These are phyloP conservation scores for Claviceps sp. DNA, from an alignment of 2,329 filamentous ascomycete genomes.

Conservation along the genomic window DNA sequence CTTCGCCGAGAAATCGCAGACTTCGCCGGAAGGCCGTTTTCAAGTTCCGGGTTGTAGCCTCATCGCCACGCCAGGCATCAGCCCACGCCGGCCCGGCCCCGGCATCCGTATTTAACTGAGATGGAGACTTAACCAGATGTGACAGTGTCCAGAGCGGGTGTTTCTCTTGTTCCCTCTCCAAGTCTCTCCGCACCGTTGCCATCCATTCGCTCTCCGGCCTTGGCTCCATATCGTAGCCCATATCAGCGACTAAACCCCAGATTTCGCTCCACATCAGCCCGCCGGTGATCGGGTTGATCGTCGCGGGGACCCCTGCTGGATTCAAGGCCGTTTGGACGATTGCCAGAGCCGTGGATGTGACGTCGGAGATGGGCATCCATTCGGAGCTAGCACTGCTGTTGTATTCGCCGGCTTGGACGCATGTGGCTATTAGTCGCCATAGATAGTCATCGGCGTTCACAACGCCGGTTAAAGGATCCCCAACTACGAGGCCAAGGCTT, in stretches of 20 bases:
- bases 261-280: slow-evolving; percentile 4
- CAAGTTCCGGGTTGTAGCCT: background rate
- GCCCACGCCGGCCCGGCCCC: slow-evolving; percentile 7
- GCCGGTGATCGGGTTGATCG: background rate
- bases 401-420: slow-evolving; percentile 8
- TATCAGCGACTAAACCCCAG: slow-evolving; percentile 2
- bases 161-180: background rate
- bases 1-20: background rate
- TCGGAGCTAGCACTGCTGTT: slow-evolving; percentile 2
- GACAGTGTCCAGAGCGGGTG: background rate
- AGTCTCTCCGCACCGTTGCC: slow-evolving; percentile 6
- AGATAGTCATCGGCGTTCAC: slow-evolving; percentile 12
- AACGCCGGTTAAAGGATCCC: slow-evolving; percentile 9
- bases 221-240: slow-evolving; percentile 2
- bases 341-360: slow-evolving; percentile 3
- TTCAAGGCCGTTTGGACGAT: slow-evolving; percentile 4
- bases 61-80: background rate
- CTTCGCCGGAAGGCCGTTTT: background rate
- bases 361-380: slow-evolving; percentile 6
- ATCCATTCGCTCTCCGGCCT: background rate
- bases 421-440: slow-evolving; percentile 9
- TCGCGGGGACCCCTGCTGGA: background rate
- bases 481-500: slow-evolving; percentile 9
- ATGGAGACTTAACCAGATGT: background rate
- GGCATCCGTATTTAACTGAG: too few relatives aligned